phyloP scores from a whole-genome alignment of 2,329 filamentous ascomycete genomes.

The Lasiodiplodia sp. region DNA sequence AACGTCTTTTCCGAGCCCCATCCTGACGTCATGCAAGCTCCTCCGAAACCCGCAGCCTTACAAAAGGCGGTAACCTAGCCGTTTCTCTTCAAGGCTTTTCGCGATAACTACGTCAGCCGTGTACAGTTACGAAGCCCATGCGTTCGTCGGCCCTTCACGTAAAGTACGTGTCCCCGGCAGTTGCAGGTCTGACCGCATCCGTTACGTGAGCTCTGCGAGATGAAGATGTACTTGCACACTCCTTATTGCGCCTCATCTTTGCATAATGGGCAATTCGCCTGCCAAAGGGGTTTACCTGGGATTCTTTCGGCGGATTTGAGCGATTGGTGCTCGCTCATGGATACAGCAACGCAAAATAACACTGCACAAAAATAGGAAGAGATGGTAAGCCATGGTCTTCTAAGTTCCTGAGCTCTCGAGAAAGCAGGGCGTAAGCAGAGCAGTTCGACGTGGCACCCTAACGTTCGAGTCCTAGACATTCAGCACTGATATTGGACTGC shows the following conservation, averaged over 20 bases:
- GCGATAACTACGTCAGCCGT: background rate
- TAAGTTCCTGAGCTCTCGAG: background rate
- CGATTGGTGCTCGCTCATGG: background rate
- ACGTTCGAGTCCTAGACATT: background rate
- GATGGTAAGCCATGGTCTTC: background rate
- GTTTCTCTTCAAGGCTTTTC: background rate
- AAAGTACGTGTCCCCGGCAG: background rate
- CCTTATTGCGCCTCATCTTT: background rate
- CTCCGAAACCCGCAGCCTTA: slow-evolving; percentile 2
- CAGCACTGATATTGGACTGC: background rate
- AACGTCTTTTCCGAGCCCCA: background rate
- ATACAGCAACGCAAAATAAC: background rate
- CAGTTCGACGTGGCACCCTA: background rate
- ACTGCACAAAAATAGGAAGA: background rate
- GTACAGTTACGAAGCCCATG: background rate
- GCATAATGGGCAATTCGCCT: too few species aligned
- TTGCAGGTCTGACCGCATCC: background rate
- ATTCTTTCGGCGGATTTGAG: background rate
- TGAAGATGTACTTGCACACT: background rate
- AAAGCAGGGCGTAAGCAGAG: background rate
- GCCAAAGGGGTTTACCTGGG: background rate
- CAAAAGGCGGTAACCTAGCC: background rate
- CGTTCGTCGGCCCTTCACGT: background rate
- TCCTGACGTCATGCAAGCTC: slow-evolving; percentile 8
- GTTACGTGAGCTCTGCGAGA: background rate